Evolutionary conservation across 2,329 filamentous ascomycete species (phyloP), one percentile per base, ranked within the genome.

Genomic region (Aspergillus ustus): DNA sequence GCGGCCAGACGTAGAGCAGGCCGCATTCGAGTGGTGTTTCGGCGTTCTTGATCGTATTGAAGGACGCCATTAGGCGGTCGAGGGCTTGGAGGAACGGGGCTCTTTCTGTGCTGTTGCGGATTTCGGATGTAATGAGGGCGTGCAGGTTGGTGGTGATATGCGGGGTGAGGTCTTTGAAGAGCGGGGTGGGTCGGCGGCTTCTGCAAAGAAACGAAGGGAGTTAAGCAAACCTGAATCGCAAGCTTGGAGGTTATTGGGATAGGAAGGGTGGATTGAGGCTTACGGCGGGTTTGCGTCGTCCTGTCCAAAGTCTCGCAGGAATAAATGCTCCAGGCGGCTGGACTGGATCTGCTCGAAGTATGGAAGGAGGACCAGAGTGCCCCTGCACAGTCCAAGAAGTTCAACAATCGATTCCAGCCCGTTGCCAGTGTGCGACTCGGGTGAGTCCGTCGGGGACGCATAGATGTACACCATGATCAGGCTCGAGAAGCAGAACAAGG

Each of bases 401-500:
- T 60, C 44, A 17, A 60, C 8, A 2, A 58, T 50, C 20, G 45
- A 57, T 8, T 60, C 52, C 6, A 63, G 53, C 1, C 53, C 43
- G n/a, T 31, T 37, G 5, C 28, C 52, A 1, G 29, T 17, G 6
- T 58, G 49, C 11, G 19, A 28, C 22, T 46, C 40, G 7, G 37
- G 6, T 5, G 48, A n/a, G 20, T 55, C 52, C 15, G 53, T 37
- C 17, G 58, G 61, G 2, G 59, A 52, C 5, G 49, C 61, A 11
- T 31, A 61, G 25, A 60, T 61, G 19, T 56, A 63, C 13, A 63
- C 34, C 58, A 63, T 63, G 19, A 63, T 54, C 2, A 63, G 20
- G 25, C 61, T 57, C 2, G 52, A 63, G 37, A 61, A 63, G 19
- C 17, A 46, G 29, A 63, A 61, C 15, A 63, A 34, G 7, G 61